Evolutionary conservation across 192 early-diverging fungal genomes (phyloP), one percentile per base, ranked within the genome.

Genomic region (Ramicandelaber brevisporus): DNA sequence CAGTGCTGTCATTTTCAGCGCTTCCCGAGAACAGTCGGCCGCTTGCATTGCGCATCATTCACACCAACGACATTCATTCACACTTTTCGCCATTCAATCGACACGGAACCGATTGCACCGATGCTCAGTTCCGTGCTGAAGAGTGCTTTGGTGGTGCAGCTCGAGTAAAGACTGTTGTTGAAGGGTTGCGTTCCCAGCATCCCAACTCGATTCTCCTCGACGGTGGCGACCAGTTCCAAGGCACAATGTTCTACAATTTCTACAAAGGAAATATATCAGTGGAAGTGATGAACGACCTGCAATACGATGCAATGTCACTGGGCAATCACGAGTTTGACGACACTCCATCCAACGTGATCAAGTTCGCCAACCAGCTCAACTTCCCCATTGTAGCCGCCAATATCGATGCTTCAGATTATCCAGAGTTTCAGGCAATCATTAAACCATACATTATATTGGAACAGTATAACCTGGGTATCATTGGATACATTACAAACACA

Each of bases 291-390:
- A 78, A 83, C 41, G 49, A 50, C 16, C 50, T 74, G 9, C 53
- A 41, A 11, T 65, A 68, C 43, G 63, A 76, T 24, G 57, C 61
- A 8, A 39, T 63, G 29, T 29, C 53, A 12, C 40, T 68, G 28
- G 65, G 68, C 28, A 70, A 74, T 40, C 78, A 83, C 41, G 73
- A 83, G 44, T 77, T 73, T 28, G 78, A 83, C 45, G 49, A 53
- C 6, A 73, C 73, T 2, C 57, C 61, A 1, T 43, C 50, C 5
- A 37, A 58, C 34, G 33, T 69, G n/a, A 58, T 44, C 14, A 33
- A 27, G 1, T 68, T 64, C 40, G 45, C 63, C 38, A 49, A 43
- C 15, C 44, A 55, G 31, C 55, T 78, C 9, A 57, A 50, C 7
- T 61, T 70, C 33, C 70, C 72, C 6, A 50, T 66, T 4, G 50